Percentiles rank a stretch among this genome's conserved stretches.
Evolutionary conservation across 2,329 filamentous ascomycete species (phyloP).

Genomic region (Myriangium duriaei): DNA sequence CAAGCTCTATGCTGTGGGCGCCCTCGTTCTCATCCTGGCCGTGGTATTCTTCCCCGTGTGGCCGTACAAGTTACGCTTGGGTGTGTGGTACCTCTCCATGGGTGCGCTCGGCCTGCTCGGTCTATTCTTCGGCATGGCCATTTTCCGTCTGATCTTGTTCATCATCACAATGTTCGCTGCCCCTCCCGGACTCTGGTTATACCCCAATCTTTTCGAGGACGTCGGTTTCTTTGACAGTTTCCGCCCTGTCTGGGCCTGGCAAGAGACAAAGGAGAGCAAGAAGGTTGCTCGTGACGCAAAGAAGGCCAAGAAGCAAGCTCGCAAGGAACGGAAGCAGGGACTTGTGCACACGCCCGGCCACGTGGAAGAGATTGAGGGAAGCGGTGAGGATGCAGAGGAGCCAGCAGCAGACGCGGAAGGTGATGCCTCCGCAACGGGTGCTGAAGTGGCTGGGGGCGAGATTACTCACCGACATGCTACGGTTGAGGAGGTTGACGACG

Average conservation of each 20-base stretch:
- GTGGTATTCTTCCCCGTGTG: conserved; percentile 93
- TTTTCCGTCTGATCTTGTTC: conserved; percentile 91
- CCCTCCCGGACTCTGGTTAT: conserved; percentile 90
- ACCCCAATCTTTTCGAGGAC: conserved; percentile 95
- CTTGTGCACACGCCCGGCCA: conserved; percentile 1
- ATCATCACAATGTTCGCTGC: conserved; percentile 76
- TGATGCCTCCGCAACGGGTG: conserved; percentile 15
- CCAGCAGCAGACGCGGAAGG: conserved; percentile 9
- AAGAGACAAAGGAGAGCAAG: conserved; percentile 36
- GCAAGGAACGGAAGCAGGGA: conserved; percentile 18
- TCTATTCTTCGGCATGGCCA: conserved; percentile 93
- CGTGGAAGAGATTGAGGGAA: conserved; percentile 11
- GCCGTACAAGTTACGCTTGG: conserved; percentile 80
- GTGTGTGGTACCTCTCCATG: conserved; percentile 96
- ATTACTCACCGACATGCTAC: conserved; percentile 17
- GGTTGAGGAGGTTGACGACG: conserved; percentile 22
- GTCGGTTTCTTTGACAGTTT: conserved; percentile 98
- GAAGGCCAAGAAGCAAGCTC: conserved; percentile 25
- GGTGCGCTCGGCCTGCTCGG: conserved; percentile 80
- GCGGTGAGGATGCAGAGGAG: conserved; percentile 12
- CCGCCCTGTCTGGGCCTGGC: conserved; percentile 93
- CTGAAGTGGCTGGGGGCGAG: conserved; percentile 14
- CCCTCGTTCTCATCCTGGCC: conserved; percentile 70
- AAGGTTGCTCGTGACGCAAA: conserved; percentile 23
- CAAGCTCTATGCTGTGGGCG: conserved; percentile 78